These are phyloP conservation scores for Boletellus ananas DNA, from an alignment of 768 basidiomycete species.

Conservation along the genomic window DNA sequence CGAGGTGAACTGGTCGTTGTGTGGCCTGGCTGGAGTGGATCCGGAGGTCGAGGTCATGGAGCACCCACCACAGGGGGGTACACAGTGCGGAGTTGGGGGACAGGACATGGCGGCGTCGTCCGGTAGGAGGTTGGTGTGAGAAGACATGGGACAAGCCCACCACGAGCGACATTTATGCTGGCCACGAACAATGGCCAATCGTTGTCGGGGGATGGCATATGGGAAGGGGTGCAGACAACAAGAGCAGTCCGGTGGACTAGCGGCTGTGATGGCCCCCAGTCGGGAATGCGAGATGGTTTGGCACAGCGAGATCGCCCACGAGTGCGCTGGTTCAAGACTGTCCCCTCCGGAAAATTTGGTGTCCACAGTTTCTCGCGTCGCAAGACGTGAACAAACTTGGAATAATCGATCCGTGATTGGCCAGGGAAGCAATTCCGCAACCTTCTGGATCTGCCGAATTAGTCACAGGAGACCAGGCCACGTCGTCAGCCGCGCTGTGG, in stretches of 20 bases:
- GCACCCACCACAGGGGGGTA: background rate
- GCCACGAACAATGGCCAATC: too few relatives aligned
- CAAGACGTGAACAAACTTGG: conserved; percentile 66
- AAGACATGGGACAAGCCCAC: background rate
- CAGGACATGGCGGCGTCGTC: conserved; percentile 4
- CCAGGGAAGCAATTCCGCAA: conserved; percentile 95
- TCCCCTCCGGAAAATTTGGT: conserved; percentile 96
- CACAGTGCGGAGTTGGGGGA: conserved; percentile 9
- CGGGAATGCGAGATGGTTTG: conserved; percentile 73
- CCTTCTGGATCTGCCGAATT: conserved; percentile 83
- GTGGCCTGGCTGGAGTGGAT: too few relatives aligned
- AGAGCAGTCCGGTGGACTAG: conserved; percentile 45
- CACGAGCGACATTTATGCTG: conserved; percentile 11
- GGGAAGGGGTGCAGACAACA: background rate
- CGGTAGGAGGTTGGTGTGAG: conserved; percentile 7
- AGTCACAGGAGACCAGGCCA: conserved; percentile 88
- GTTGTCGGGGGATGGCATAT: too few relatives aligned
- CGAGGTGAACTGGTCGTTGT: background rate
- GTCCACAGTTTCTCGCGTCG: conserved; percentile 59
- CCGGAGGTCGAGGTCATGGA: too few relatives aligned
- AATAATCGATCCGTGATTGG: conserved; percentile 81
- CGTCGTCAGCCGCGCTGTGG: conserved; percentile 81
- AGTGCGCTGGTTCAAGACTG: conserved; percentile 93
- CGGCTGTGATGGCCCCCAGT: conserved; percentile 79
- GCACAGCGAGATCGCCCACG: conserved; percentile 54